These are phyloP conservation scores for Osmanthus fragrans DNA, from an alignment of 257 asterid genomes.

Conservation along the genomic window DNA sequence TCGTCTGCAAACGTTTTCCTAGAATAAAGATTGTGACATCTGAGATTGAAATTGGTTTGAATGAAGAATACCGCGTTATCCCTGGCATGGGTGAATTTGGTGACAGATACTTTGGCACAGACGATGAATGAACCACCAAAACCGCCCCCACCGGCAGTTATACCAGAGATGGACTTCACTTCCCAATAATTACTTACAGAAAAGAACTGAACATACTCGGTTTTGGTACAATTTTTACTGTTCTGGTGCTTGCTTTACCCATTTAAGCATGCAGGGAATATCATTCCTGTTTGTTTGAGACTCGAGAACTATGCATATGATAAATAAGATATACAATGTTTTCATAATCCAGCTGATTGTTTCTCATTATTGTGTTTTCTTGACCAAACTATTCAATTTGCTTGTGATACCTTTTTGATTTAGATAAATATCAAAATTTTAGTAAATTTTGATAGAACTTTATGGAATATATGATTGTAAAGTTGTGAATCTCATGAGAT, in stretches of 20 bases:
- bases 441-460: too few species aligned
- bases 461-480: too few species aligned
- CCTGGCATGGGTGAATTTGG: conserved; percentile 99
- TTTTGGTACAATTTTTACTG: conserved; percentile 23
- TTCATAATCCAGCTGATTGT: background rate
- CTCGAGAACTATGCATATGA: conserved; percentile 1
- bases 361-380: background rate
- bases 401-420: background rate
- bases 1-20: conserved; percentile 90
- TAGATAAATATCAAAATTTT: too few species aligned
- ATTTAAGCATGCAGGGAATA: background rate
- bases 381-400: background rate
- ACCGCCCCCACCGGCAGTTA: background rate
- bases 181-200: conserved; percentile 12
- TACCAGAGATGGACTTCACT: conserved; percentile 5
- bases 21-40: conserved; percentile 96
- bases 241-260: background rate
- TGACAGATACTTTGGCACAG: conserved; percentile 94
- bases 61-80: conserved; percentile 79
- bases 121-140: conserved; percentile 56
- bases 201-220: background rate
- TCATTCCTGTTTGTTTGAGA: background rate
- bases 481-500: too few species aligned
- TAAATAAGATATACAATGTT: background rate
- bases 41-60: conserved; percentile 90